Evolutionary conservation across 768 basidiomycete genomes (phyloP), one percentile per base, ranked within the genome.

Genomic region (Macrolepiota dolichaula): DNA sequence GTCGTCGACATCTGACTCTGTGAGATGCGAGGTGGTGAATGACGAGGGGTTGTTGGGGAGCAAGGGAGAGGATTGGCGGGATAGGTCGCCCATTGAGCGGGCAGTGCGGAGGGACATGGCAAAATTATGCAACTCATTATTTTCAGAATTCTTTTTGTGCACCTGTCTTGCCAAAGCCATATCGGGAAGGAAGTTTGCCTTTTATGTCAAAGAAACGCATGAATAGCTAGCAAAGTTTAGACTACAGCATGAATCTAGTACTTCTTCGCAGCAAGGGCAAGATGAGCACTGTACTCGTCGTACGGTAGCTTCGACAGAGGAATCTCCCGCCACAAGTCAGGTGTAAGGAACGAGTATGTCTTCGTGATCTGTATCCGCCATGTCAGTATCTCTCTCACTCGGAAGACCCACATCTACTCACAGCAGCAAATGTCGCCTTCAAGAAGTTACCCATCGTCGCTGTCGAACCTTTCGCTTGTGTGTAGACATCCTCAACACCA

Each of bases 361-460:
- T 95, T 94, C 68, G 97, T 94, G 77, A 99, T 94, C 96, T 91
- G 66, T 22, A 5, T 19, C 12, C 29, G n/a, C n/a, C 19, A 12
- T 17, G 19, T 61, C 52, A 61, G 59, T 27, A 37, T 29, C 47
- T 24, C 29, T 24, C 19, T 19, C 35, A 37, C 11, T 19, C 35
- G 13, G 11, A 12, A 3, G 13, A 25, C 22, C 10, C 35, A 4
- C 55, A 29, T 53, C 55, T 1, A 81, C 91, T 55, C 74, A 95
- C 92, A 38, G 93, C 92, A 71, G 85, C 90, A 71, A 97, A 96
- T 54, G 94, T 96, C 57, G 95, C 96, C 79, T 98, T 97, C 80
- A 97, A 87, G 86, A 98, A 96, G 81, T 96, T 96, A 72, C 94
- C 94, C 93, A 95, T 95, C 62, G 97, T 99, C 27, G 96, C 95